Conservation (phyloP, 2,329 filamentous ascomycete genomes). For the Bipolaris oryzae region DNA sequence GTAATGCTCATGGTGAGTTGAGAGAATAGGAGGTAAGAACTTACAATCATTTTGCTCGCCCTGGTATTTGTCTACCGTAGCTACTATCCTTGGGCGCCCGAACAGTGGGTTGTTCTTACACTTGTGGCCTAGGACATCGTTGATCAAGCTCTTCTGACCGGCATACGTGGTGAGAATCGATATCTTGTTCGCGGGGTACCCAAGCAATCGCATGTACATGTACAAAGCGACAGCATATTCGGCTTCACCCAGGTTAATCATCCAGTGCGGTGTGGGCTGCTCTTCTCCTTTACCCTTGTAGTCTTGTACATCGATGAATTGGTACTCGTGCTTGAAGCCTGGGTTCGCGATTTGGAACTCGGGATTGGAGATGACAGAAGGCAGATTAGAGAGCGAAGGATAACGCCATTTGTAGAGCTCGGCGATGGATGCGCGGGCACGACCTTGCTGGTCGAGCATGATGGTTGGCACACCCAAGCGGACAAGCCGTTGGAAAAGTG, state of each 20-base stretch:
- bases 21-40: constrained; percentile 48
- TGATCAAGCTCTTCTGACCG: constrained; percentile 85
- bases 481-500: constrained; percentile 87
- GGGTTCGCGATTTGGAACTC: constrained; percentile 86
- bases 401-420: constrained; percentile 95
- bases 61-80: constrained; percentile 98
- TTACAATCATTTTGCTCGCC: constrained; percentile 98
- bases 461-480: constrained; percentile 91
- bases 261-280: constrained; percentile 90
- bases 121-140: constrained; percentile 81
- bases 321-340: constrained; percentile 91
- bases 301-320: constrained; percentile 93
- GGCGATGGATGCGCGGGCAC: constrained; percentile 84
- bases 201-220: constrained; percentile 96
- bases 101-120: constrained; percentile 86
- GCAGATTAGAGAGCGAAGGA: constrained; percentile 76
- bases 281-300: constrained; percentile 90
- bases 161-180: constrained; percentile 93
- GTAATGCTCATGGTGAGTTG: neutral
- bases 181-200: constrained; percentile 84
- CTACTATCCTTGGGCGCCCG: constrained; percentile 85
- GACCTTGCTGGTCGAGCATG: constrained; percentile 89
- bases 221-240: constrained; percentile 96
- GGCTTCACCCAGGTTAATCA: constrained; percentile 95
- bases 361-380: constrained; percentile 68